A percentile compares a stretch with the other conserved stretches of the same genome.
Evolutionary conservation across 1,284 basidiomycete genomes (phyloP).

Genomic region (Puccinia triticina): DNA sequence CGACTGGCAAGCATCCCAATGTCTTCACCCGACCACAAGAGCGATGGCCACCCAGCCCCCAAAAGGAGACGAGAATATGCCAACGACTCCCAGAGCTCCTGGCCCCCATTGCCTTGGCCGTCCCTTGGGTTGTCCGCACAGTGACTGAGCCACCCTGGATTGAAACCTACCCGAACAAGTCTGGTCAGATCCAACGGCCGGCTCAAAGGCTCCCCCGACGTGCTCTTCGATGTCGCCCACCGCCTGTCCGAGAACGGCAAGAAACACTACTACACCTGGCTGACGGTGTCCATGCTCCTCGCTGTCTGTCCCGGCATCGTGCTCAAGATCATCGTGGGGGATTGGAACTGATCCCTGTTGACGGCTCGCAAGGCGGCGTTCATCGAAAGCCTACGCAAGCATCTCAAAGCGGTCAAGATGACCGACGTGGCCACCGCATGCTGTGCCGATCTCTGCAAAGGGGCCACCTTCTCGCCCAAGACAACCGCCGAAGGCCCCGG

Average conservation of each 20-base stretch:
- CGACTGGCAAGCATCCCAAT: too few relatives aligned
- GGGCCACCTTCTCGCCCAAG: too few relatives aligned
- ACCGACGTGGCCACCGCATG: too few relatives aligned
- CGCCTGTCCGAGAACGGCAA: slow-evolving; percentile 58
- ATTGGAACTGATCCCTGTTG: slow-evolving; percentile 61
- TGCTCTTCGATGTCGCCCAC: slow-evolving; percentile 59
- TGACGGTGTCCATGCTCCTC: slow-evolving; percentile 75
- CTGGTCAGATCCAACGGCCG: slow-evolving; percentile 64
- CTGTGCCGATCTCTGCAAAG: too few relatives aligned
- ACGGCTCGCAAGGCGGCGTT: slow-evolving; percentile 46
- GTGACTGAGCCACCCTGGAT: too few relatives aligned
- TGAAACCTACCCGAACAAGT: slow-evolving; percentile 77
- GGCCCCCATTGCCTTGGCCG: slow-evolving; percentile 71
- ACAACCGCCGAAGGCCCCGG: too few relatives aligned
- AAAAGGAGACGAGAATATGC: too few relatives aligned
- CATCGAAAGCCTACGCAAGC: slow-evolving; percentile 56
- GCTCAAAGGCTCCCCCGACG: slow-evolving; percentile 59
- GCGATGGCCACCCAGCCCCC: too few relatives aligned
- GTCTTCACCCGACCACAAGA: too few relatives aligned
- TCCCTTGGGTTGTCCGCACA: slow-evolving; percentile 84
- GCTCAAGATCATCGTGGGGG: slow-evolving; percentile 61
- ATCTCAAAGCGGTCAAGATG: slow-evolving; percentile 68
- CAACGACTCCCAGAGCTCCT: slow-evolving; percentile 83
- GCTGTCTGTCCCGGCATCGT: slow-evolving; percentile 78
- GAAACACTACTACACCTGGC: too few relatives aligned